Evolutionary conservation across 169 alveolate species (phyloP), one percentile per base, ranked within the genome.

Genomic region (Plasmodium chabaudi): DNA sequence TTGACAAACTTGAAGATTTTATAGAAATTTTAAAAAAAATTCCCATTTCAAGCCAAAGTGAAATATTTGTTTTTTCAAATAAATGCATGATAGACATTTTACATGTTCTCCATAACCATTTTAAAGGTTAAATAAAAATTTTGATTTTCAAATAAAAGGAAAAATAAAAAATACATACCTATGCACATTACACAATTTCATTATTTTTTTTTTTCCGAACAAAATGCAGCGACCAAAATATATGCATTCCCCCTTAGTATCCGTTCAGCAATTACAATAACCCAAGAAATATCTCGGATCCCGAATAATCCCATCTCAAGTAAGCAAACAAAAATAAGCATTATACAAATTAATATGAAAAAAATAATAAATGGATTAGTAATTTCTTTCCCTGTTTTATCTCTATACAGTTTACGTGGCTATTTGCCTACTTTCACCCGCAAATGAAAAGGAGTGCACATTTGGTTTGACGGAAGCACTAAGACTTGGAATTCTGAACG

Each of bases 401-500:
- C 5, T 49, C 0, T n/a, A 49, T n/a, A 34, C 27, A 13, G 51
- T 60, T 17, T 47, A 12, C 34, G 15, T 72, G 12, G n/a, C 23
- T 0, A 39, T 5, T 0, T 44, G 15, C 23, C 49, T 73, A 10
- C 27, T 73, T 13, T 23, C 17, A 5, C 17, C 72, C 5, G 7
- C 39, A 64, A 44, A n/a, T 9, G 73, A 57, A n/a, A 42, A 44
- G 27, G 88, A 73, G 9, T 60, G 15, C 15, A 73, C 39, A 51
- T 25, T 34, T 17, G 57, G 44, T 9, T 10, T 73, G 17, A 5
- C 73, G 6, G 73, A 73, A 15, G n/a, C 49, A 0, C 34, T 73
- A 17, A 73, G 42, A 25, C 21, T 34, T 1, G 65, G 73, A 27
- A 42, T 73, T 10, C 49, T 73, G 9, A 73, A 73, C 57, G 65